Percentiles rank a stretch among this genome's conserved stretches.
Evolutionary conservation across 805 yeast species (phyloP).

Genomic region (Ogataea nonfermentans): DNA sequence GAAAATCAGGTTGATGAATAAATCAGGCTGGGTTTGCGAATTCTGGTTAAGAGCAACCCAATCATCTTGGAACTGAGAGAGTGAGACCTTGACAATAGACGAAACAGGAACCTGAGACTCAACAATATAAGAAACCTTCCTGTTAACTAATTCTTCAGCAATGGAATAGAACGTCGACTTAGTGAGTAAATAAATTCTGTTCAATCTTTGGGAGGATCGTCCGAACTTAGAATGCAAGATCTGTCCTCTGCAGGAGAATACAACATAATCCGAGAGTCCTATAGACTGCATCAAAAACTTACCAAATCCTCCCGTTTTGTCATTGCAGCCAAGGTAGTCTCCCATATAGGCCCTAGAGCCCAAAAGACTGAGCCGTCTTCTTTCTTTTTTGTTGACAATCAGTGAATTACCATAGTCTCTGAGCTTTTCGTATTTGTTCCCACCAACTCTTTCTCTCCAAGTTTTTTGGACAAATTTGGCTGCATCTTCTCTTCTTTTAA

Average conservation of each 20-base stretch:
- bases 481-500: slow-evolving; percentile 79
- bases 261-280: slow-evolving; percentile 66
- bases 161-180: slow-evolving; percentile 60
- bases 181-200: slow-evolving; percentile 72
- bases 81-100: slow-evolving; percentile 57
- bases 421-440: slow-evolving; percentile 77
- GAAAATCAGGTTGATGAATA: slow-evolving; percentile 74
- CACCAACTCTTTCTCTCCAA: slow-evolving; percentile 73
- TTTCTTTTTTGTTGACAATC: slow-evolving; percentile 74
- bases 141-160: slow-evolving; percentile 65
- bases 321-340: slow-evolving; percentile 88
- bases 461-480: slow-evolving; percentile 78
- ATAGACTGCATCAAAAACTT: slow-evolving; percentile 66
- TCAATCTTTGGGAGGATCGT: slow-evolving; percentile 77
- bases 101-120: slow-evolving; percentile 65
- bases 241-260: slow-evolving; percentile 82
- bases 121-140: slow-evolving; percentile 49
- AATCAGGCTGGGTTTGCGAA: slow-evolving; percentile 65
- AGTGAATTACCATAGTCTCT: slow-evolving; percentile 80
- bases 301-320: slow-evolving; percentile 67
- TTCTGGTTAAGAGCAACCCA: slow-evolving; percentile 77
- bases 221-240: slow-evolving; percentile 84
- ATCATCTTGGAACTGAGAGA: slow-evolving; percentile 83
- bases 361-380: slow-evolving; percentile 81
- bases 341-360: slow-evolving; percentile 92